Conservation (phyloP, 352 stramenopile species). For the Globisporangium solare region DNA sequence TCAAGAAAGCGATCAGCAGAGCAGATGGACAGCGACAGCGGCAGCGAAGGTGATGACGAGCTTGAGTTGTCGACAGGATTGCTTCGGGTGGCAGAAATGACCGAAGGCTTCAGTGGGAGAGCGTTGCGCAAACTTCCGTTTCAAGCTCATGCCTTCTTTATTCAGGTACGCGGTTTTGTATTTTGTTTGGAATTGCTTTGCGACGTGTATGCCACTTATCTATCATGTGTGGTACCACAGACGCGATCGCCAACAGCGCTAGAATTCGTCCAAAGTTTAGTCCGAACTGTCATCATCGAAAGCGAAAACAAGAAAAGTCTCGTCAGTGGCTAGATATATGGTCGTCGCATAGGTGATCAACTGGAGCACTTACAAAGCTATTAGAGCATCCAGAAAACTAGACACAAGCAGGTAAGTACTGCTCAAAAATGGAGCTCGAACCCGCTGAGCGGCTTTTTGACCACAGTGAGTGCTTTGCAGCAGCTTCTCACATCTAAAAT, state of each 20-base stretch:
- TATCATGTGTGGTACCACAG: conserved; percentile 5
- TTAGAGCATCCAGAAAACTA: too few relatives aligned
- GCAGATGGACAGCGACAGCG: conserved; percentile 22
- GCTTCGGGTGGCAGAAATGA: conserved; percentile 34
- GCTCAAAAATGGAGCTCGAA: too few relatives aligned
- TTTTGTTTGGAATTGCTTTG: too few relatives aligned
- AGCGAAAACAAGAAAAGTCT: conserved; percentile 26
- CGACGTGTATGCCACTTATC: too few relatives aligned
- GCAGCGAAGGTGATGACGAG: conserved; percentile 6
- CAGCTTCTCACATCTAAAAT: too few relatives aligned
- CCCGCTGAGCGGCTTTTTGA: too few relatives aligned
- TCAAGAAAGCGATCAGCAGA: conserved; percentile 40
- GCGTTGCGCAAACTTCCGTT: conserved; percentile 84
- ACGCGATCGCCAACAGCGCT: conserved; percentile 12
- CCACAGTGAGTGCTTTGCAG: too few relatives aligned
- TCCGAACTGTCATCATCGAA: conserved; percentile 25
- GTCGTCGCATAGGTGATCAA: too few relatives aligned
- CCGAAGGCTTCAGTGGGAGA: conserved; percentile 69
- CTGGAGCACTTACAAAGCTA: too few relatives aligned
- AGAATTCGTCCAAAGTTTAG: conserved; percentile 24
- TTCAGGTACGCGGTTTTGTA: conserved; percentile 32
- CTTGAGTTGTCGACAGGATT: conserved; percentile 30
- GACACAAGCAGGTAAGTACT: too few relatives aligned
- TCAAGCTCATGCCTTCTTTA: conserved; percentile 69
- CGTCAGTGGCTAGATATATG: conserved; percentile 1